phyloP scores from a whole-genome alignment of 768 basidiomycete genomes.

The Boletus eberwhitei region DNA sequence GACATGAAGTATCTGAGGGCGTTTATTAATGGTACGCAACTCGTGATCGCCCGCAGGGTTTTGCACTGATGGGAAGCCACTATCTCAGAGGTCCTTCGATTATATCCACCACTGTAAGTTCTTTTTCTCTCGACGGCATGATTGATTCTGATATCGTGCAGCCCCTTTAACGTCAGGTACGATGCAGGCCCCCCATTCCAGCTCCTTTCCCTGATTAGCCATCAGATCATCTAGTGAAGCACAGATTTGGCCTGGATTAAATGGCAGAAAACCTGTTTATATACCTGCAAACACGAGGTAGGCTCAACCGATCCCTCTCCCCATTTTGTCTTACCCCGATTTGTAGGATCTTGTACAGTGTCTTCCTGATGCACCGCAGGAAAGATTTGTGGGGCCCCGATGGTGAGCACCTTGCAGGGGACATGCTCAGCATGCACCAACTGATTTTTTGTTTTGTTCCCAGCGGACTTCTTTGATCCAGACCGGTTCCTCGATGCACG shows the following conservation, averaged over 20 bases:
- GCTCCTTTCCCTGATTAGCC: not conserved
- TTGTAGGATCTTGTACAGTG: conserved; percentile 23
- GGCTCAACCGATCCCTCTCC: not conserved
- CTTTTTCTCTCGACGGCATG: not conserved
- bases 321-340: not conserved
- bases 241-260: conserved; percentile 21
- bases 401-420: conserved; percentile 33
- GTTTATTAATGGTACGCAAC: conserved; percentile 33
- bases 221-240: conserved; percentile 7
- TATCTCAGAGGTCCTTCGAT: conserved; percentile 10
- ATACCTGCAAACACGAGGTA: conserved; percentile 33
- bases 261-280: conserved; percentile 29
- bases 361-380: conserved; percentile 57
- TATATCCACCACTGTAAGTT: conserved; percentile 32
- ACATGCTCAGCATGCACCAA: not conserved
- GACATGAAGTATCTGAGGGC: conserved; percentile 41
- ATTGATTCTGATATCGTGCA: conserved; percentile 7
- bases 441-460: not conserved
- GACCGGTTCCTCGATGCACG: conserved; percentile 65
- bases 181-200: not conserved
- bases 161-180: conserved; percentile 24
- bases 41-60: no score
- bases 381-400: conserved; percentile 67
- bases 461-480: conserved; percentile 59
- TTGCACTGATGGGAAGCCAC: conserved; percentile 18